Percentiles rank a stretch among this genome's conserved stretches.
Conservation (phyloP, 371 early-diverging fungal species). For the Fennellomyces sp. region DNA sequence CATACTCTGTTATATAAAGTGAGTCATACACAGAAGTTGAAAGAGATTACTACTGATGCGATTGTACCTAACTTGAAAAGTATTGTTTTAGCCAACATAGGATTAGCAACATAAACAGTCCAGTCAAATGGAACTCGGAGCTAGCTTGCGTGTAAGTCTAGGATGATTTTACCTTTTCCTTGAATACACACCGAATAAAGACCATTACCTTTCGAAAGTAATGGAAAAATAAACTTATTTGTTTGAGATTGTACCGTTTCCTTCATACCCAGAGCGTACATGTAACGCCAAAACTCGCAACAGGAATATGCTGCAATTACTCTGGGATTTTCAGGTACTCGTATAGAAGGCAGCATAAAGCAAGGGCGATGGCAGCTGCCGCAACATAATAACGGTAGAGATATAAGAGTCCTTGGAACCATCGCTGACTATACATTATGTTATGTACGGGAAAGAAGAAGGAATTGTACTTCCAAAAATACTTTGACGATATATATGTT, state of each 20-base stretch:
- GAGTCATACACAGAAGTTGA: conserved; percentile 6
- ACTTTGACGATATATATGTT: too few species aligned
- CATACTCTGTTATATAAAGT: conserved; percentile 7
- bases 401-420: neutral
- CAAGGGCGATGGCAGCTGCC: neutral
- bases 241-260: conserved; percentile 8
- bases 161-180: neutral
- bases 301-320: conserved; percentile 11
- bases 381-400: neutral
- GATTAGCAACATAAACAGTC: conserved; percentile 33
- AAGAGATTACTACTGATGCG: neutral
- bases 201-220: conserved; percentile 10
- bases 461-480: too few species aligned
- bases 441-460: too few species aligned
- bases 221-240: conserved; percentile 7
- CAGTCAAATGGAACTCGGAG: conserved; percentile 28
- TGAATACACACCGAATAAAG: conserved; percentile 5
- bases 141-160: neutral
- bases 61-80: conserved; percentile 41
- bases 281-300: neutral
- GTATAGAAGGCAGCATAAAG: neutral
- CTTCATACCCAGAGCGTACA: neutral
- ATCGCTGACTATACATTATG: too few species aligned
- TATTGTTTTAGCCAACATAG: conserved; percentile 23
- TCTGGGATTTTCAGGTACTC: conserved; percentile 4